Evolutionary conservation across 148 eudicot genomes (phyloP).

Genomic region (Rhododendron vialii): DNA sequence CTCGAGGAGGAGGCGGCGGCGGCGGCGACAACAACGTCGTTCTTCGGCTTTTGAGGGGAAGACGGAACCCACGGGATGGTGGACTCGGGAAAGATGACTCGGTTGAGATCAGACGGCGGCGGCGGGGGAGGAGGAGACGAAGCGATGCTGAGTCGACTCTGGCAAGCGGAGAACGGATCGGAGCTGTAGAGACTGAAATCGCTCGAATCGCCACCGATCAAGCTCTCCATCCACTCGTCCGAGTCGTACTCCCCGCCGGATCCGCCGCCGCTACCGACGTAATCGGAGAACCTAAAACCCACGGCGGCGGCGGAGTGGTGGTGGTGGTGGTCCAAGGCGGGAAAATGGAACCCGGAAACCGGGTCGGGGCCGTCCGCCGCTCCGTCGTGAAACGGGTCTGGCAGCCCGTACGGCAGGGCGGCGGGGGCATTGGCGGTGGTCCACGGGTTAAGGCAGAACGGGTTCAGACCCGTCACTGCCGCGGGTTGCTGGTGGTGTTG

Average conservation of each 20-base stretch:
- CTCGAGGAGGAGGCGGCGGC: slow-evolving; percentile 3
- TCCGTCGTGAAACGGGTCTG: slow-evolving; percentile 54
- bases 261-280: slow-evolving; percentile 23
- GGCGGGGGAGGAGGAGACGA: slow-evolving; percentile 10
- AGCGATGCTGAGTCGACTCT: slow-evolving; percentile 32
- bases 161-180: slow-evolving; percentile 49
- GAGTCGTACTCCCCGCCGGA: slow-evolving; percentile 60
- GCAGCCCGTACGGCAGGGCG: slow-evolving; percentile 23
- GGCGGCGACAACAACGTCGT: not conserved
- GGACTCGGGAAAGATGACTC: slow-evolving; percentile 39
- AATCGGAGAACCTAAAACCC: slow-evolving; percentile 50
- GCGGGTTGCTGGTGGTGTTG: slow-evolving; percentile 30
- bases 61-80: slow-evolving; percentile 26
- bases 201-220: slow-evolving; percentile 46
- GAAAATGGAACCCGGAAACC: slow-evolving; percentile 41
- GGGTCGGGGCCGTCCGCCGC: slow-evolving; percentile 28
- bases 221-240: slow-evolving; percentile 92
- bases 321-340: slow-evolving; percentile 37
- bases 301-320: not conserved
- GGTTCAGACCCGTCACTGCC: slow-evolving; percentile 9
- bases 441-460: slow-evolving; percentile 48
- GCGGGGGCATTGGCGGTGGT: slow-evolving; percentile 27
- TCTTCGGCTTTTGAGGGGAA: not conserved
- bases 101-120: slow-evolving; percentile 56
- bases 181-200: slow-evolving; percentile 30